A percentile compares a stretch with the other conserved stretches of the same genome.
Evolutionary conservation across 495 filamentous ascomycete species (phyloP).

Genomic region (Aspergillus baeticus): DNA sequence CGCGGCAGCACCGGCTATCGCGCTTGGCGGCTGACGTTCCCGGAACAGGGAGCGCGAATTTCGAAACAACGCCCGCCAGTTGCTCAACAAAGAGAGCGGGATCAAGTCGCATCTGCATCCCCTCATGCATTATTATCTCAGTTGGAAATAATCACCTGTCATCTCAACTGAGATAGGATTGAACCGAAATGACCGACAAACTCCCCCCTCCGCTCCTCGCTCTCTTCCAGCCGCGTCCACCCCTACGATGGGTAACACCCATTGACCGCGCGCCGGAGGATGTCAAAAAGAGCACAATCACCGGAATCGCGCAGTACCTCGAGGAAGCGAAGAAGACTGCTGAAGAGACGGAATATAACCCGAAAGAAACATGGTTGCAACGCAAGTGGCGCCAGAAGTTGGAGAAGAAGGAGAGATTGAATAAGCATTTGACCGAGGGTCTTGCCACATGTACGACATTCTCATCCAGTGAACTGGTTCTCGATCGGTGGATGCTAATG

Average conservation of each 20-base stretch:
- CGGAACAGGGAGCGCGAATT: conserved; percentile 5
- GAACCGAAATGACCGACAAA: conserved; percentile 80
- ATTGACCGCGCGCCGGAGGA: conserved; percentile 81
- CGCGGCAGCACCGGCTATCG: conserved; percentile 25
- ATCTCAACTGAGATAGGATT: neutral
- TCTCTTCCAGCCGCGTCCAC: conserved; percentile 90
- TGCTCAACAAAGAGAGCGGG: neutral
- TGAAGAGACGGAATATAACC: conserved; percentile 68
- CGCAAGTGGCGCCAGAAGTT: conserved; percentile 71
- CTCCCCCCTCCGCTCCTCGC: conserved; percentile 88
- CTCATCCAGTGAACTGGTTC: neutral
- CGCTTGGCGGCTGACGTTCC: conserved; percentile 11
- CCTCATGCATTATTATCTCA: conserved; percentile 10
- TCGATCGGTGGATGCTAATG: conserved; percentile 9
- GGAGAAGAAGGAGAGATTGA: conserved; percentile 69
- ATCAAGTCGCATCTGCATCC: neutral
- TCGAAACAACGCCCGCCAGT: neutral
- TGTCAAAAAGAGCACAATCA: conserved; percentile 63
- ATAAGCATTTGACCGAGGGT: conserved; percentile 64
- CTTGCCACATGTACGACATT: conserved; percentile 59
- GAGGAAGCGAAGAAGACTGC: conserved; percentile 66
- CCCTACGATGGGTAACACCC: conserved; percentile 85
- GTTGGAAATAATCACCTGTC: neutral
- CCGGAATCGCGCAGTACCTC: conserved; percentile 72
- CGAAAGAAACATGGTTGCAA: conserved; percentile 93